Evolutionary conservation across 306 rosid genomes (phyloP), one percentile per base, ranked within the genome.

Genomic region (Corylus americana): DNA sequence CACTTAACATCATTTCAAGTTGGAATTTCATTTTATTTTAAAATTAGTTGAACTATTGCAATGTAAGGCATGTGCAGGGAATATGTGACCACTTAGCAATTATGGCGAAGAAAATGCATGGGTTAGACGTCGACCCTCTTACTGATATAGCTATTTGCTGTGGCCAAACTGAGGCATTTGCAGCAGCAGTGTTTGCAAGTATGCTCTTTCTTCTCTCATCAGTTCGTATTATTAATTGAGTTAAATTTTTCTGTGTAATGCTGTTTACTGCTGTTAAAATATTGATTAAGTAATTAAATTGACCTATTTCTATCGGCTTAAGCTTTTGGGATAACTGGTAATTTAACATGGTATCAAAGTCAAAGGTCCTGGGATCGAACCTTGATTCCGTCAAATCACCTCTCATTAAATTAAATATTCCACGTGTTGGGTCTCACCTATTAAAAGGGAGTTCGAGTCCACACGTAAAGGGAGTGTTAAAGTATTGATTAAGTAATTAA

Each of bases 161-260:
- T 55, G 97, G 98, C 68, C 97, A 94, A 82, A 83, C 88, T 17
- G 98, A 92, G 86, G 94, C 98, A 6, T 89, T 93, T 77, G 90
- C 95, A 1, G 98, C 97, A 7, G 81, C 95, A 76, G 83, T 87
- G 37, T 90, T 93, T 78, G 91, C 97, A 45, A 84, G 97, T 91
- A 76, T 64, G 27, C n/a, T 54, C 54, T 70, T 49, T 0, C 55
- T 49, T 0, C 9, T 64, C 22, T 51, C 44, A 22, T 55, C 75
- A 8, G 13, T 77, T 74, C 31, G 49, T 59, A 55, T 11, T 76
- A 49, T 45, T 63, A 49, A 54, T 3, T 45, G 14, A 68, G 50
- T 73, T 14, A 47, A 3, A 22, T 11, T 27, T 71, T 61, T 5
- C 53, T 20, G 5, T 20, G 12, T 70, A 22, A 11, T 14, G 3